Conservation (phyloP, 352 stramenopile species). For the Phytophthora sp. region DNA sequence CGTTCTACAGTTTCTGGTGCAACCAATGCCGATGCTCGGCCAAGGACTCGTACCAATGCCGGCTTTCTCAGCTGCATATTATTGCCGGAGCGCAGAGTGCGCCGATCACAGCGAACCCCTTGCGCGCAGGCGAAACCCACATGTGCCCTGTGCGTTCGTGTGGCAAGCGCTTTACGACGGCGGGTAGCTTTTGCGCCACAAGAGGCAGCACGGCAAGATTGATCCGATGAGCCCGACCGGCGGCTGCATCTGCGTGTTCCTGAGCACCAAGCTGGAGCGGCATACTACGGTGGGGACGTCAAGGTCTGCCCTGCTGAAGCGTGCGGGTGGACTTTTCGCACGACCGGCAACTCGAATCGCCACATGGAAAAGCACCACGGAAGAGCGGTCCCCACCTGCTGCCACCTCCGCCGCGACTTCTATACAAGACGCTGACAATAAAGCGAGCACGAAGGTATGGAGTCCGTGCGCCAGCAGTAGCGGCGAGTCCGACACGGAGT, state of each 20-base stretch:
- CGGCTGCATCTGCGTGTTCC: conserved; percentile 40
- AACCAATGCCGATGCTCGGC: conserved; percentile 2
- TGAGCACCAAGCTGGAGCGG: conserved; percentile 41
- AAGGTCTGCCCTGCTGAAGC: conserved; percentile 41
- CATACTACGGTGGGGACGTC: conserved; percentile 49
- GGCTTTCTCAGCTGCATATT: conserved; percentile 11
- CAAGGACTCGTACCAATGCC: conserved; percentile 3
- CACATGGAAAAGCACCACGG: conserved; percentile 49
- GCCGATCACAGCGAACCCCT: conserved; percentile 35
- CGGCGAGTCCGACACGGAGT: conserved; percentile 19
- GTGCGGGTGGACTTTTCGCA: conserved; percentile 55
- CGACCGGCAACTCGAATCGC: conserved; percentile 50
- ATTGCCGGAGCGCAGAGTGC: conserved; percentile 8
- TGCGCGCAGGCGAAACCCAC: conserved; percentile 39
- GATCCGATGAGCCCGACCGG: conserved; percentile 37
- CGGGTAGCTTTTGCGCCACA: conserved; percentile 59
- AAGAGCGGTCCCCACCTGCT: conserved; percentile 1
- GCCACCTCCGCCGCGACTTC: not conserved
- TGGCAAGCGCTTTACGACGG: conserved; percentile 58
- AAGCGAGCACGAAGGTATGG: conserved; percentile 1
- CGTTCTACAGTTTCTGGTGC: conserved; percentile 19
- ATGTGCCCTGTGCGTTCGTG: conserved; percentile 47
- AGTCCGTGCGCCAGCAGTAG: conserved; percentile 12
- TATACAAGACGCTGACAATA: not conserved
- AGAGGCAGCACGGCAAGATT: conserved; percentile 47